Base-by-base conservation (phyloP, 768 basidiomycete genomes). In the Agrocybe pediades region DNA sequence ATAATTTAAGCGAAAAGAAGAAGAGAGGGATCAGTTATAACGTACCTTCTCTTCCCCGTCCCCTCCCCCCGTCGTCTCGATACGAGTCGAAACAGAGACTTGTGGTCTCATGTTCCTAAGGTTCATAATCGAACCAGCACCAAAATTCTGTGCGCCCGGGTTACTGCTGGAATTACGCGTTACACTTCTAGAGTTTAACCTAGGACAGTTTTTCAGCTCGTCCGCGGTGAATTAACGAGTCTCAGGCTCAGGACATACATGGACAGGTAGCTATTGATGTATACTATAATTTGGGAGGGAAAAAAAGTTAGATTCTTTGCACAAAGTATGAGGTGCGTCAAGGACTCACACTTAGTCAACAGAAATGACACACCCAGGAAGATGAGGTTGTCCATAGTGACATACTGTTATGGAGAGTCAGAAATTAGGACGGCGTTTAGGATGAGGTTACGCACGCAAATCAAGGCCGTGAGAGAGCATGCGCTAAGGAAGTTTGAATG, bases 301-400 rank as follows among this genome's bases (percentile, higher is more conserved):
- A 16, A 33, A 41, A 9, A 2, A 30, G 24, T 1, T 29, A 19
- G 11, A 40, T 17, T 11, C 21, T 15, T 7, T 6, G 19, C 11
- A 15, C 23, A 6, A 3, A 2, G 7, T 7, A 24, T 15, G 11
- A 43, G 11, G 6, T 13, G 25, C 13, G 0, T 23, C 9, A 15
- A 20, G 19, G 45, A 27, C 52, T 24, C 41, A 60, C 59, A 29
- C 44, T 60, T 53, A 3, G 59, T 60, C 29, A 56, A 39, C 4
- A 60, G 53, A 17, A 60, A 60, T 29, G 44, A 46, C 15, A 60
- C 50, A 3, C 51, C 59, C 7, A 60, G 45, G 29, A 56, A 60
- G 13, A 60, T 49, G 25, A 56, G 49, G 3, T 54, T 60, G 17
- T 53, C 52, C 45, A 56, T 50, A 21, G 49, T 46, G 20, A 51